Evolutionary conservation across 305 asterid species (phyloP).

Genomic region (Fraxinus floribunda): DNA sequence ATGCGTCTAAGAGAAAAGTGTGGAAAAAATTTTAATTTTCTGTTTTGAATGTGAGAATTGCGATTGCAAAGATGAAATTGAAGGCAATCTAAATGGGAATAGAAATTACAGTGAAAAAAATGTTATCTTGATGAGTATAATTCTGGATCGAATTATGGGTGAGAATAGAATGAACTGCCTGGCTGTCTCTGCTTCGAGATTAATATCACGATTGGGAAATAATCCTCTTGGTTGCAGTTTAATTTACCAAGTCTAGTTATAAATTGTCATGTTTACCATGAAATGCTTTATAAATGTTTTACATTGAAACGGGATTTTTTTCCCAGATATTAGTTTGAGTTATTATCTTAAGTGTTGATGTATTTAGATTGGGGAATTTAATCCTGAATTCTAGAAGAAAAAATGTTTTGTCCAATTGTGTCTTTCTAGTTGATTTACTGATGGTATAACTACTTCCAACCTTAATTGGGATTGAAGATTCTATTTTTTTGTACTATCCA

Average conservation of each 20-base stretch:
- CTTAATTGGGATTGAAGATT: background rate
- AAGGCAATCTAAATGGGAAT: background rate
- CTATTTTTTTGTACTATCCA: background rate
- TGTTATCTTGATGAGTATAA: background rate
- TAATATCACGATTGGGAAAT: background rate
- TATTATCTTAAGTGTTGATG: background rate
- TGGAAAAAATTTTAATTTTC: background rate
- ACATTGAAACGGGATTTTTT: background rate
- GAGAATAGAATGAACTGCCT: background rate
- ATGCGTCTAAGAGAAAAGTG: conserved; percentile 7
- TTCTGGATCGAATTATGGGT: background rate
- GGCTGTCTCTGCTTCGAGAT: background rate
- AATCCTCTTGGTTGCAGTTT: background rate
- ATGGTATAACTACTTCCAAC: background rate
- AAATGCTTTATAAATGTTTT: background rate
- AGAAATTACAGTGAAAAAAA: background rate
- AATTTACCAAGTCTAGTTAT: background rate
- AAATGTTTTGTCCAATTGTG: background rate
- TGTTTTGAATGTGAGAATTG: background rate
- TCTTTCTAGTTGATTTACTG: background rate
- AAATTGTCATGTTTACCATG: background rate
- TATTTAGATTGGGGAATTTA: background rate
- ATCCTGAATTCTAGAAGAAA: background rate
- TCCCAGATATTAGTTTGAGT: background rate
- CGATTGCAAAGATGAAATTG: background rate